A percentile compares a stretch with the other conserved stretches of the same genome.
These are phyloP conservation scores for Sclerotinia sclerotiorum DNA, from an alignment of 2,329 filamentous ascomycete genomes.

Conservation along the genomic window DNA sequence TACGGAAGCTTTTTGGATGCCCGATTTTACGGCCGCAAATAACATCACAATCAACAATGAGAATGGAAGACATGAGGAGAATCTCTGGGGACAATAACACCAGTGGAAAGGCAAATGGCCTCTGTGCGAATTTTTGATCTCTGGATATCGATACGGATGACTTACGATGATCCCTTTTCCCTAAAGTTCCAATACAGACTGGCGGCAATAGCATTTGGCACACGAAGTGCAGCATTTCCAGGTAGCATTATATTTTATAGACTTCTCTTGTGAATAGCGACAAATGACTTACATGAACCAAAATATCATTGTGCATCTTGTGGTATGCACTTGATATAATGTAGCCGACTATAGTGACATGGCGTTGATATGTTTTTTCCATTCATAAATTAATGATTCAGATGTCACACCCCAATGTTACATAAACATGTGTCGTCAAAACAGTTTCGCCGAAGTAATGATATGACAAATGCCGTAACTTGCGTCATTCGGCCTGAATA, in stretches of 20 bases:
- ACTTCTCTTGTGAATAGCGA: conserved; percentile 17
- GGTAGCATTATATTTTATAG: conserved; percentile 15
- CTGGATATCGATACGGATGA: conserved; percentile 35
- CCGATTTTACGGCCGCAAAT: conserved; percentile 39
- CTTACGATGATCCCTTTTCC: conserved; percentile 21
- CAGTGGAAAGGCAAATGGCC: conserved; percentile 41
- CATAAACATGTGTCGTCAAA: neutral
- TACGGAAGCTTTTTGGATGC: conserved; percentile 45
- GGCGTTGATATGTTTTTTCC: conserved; percentile 15
- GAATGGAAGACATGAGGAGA: conserved; percentile 34
- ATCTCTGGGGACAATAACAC: conserved; percentile 42
- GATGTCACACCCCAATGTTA: neutral
- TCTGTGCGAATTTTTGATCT: conserved; percentile 34
- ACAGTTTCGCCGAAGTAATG: conserved; percentile 11
- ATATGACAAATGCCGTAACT: conserved; percentile 4
- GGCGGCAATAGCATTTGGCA: conserved; percentile 15
- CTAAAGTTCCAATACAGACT: conserved; percentile 22
- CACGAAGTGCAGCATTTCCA: conserved; percentile 19
- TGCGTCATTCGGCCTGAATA: neutral
- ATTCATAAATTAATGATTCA: conserved; percentile 7
- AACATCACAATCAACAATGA: conserved; percentile 26
- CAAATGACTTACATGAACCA: conserved; percentile 13
- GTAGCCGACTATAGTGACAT: conserved; percentile 1
- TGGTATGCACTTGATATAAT: conserved; percentile 6
- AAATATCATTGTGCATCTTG: conserved; percentile 16